These are phyloP conservation scores for Hypoxylon sp. DNA, from an alignment of 2,329 filamentous ascomycete genomes.

Conservation along the genomic window DNA sequence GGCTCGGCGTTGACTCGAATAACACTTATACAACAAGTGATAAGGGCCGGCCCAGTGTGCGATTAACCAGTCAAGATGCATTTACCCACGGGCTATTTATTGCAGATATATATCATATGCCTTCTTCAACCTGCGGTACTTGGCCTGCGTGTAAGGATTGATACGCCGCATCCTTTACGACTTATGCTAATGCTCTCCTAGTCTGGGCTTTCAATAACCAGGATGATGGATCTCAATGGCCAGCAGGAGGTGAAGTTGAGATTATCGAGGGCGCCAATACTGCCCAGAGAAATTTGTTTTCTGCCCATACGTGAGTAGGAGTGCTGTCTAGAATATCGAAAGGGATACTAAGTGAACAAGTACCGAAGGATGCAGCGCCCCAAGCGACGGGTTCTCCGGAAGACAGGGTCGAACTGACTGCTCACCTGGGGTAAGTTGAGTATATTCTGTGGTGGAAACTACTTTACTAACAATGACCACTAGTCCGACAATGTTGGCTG, in stretches of 20 bases:
- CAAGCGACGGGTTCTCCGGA: slow-evolving; percentile 40
- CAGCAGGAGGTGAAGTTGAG: slow-evolving; percentile 70
- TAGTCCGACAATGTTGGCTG: slow-evolving; percentile 59
- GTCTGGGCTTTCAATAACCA: slow-evolving; percentile 58
- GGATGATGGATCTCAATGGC: slow-evolving; percentile 63
- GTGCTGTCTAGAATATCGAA: no score
- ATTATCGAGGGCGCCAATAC: slow-evolving; percentile 76
- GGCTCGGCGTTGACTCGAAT: slow-evolving; percentile 55
- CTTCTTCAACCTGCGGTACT: slow-evolving; percentile 71
- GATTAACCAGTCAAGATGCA: slow-evolving; percentile 69
- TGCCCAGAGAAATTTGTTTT: slow-evolving; percentile 66
- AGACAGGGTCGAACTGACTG: slow-evolving; percentile 40
- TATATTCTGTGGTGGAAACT: no score
- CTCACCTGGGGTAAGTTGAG: slow-evolving; percentile 37
- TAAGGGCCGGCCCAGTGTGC: slow-evolving; percentile 66
- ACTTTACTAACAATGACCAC: slow-evolving; percentile 23
- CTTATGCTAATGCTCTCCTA: slow-evolving; percentile 39
- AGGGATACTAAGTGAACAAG: slow-evolving; percentile 26
- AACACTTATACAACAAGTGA: slow-evolving; percentile 48
- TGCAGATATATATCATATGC: slow-evolving; percentile 78
- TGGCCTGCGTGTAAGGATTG: slow-evolving; percentile 72
- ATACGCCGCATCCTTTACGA: background rate
- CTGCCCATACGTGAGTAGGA: slow-evolving; percentile 68
- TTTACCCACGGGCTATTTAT: slow-evolving; percentile 76
- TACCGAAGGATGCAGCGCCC: slow-evolving; percentile 36